These are phyloP conservation scores for Zelopaecilomyces penicillatus DNA, from an alignment of 2,329 filamentous ascomycete species.

Conservation along the genomic window DNA sequence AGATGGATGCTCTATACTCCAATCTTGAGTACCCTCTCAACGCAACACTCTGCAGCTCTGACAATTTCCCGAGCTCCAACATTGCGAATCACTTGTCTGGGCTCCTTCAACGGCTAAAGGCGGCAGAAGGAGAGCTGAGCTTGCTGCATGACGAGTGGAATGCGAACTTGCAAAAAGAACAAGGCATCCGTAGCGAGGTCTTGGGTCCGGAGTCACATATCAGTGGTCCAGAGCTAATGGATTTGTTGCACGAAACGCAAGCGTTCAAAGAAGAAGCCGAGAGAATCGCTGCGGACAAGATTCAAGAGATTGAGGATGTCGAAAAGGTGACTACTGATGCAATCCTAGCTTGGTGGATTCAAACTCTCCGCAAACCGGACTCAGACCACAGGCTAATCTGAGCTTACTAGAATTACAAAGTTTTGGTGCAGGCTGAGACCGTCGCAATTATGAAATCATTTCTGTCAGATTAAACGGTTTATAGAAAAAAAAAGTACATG, in stretches of 20 bases:
- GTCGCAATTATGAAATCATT: slow-evolving; percentile 18
- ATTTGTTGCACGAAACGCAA: neutral
- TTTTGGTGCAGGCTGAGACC: slow-evolving; percentile 17
- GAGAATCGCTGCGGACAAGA: slow-evolving; percentile 14
- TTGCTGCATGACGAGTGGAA: slow-evolving; percentile 14
- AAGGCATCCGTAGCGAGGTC: neutral
- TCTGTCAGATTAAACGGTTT: slow-evolving; percentile 4
- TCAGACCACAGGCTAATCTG: neutral
- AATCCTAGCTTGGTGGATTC: neutral
- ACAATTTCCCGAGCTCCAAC: slow-evolving; percentile 15
- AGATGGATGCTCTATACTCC: slow-evolving; percentile 18
- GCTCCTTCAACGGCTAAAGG: slow-evolving; percentile 14
- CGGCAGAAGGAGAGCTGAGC: slow-evolving; percentile 15
- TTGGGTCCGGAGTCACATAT: no score
- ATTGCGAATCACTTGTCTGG: slow-evolving; percentile 17
- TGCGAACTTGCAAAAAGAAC: slow-evolving; percentile 3
- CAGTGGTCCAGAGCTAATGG: no score
- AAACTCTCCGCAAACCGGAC: neutral
- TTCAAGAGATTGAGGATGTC: slow-evolving; percentile 16
- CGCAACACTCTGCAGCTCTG: slow-evolving; percentile 22
- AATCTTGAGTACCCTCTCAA: slow-evolving; percentile 25
- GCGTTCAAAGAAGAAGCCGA: slow-evolving; percentile 16
- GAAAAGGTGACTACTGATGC: slow-evolving; percentile 16
- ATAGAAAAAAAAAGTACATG: neutral
- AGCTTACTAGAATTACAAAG: slow-evolving; percentile 19